These are phyloP conservation scores for Gamsiella multidivaricata DNA, from an alignment of 192 early-diverging fungal genomes.

Conservation along the genomic window DNA sequence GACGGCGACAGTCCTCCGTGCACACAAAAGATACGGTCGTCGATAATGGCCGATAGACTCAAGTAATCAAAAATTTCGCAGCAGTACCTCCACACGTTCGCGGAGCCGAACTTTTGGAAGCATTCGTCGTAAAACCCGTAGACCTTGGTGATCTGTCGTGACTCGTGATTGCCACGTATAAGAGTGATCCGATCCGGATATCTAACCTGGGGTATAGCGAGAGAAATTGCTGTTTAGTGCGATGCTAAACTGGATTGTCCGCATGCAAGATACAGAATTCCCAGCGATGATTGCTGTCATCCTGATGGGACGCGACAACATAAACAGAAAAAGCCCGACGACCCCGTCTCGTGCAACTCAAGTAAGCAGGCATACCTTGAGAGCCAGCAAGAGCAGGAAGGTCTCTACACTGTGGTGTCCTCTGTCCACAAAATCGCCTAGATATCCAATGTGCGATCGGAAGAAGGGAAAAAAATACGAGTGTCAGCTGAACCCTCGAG, in stretches of 20 bases:
- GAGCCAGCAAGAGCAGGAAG: constrained; percentile 91
- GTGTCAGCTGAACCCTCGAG: too few relatives aligned
- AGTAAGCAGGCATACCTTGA: constrained; percentile 92
- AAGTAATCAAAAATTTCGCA: constrained; percentile 98
- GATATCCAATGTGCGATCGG: too few relatives aligned
- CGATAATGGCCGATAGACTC: constrained; percentile 93
- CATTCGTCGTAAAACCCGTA: constrained; percentile 99
- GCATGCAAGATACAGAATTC: too few relatives aligned
- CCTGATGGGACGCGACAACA: too few relatives aligned
- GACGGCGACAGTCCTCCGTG: constrained; percentile 95
- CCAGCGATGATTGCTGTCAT: too few relatives aligned
- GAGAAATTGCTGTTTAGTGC: too few relatives aligned
- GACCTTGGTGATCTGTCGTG: constrained; percentile 96
- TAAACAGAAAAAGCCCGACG: too few relatives aligned
- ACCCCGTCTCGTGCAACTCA: too few relatives aligned
- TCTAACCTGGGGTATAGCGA: constrained; percentile 62
- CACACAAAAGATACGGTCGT: constrained; percentile 94
- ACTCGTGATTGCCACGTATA: constrained; percentile 95
- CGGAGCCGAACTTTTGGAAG: constrained; percentile 94
- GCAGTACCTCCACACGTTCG: constrained; percentile 97
- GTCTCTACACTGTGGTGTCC: constrained; percentile 98
- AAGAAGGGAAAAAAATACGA: too few relatives aligned
- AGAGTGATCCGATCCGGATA: constrained; percentile 95
- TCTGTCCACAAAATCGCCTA: constrained; percentile 93
- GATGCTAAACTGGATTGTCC: too few relatives aligned